Conservation (phyloP, 2,329 filamentous ascomycete genomes). For the Coniochaeta hoffmannii region DNA sequence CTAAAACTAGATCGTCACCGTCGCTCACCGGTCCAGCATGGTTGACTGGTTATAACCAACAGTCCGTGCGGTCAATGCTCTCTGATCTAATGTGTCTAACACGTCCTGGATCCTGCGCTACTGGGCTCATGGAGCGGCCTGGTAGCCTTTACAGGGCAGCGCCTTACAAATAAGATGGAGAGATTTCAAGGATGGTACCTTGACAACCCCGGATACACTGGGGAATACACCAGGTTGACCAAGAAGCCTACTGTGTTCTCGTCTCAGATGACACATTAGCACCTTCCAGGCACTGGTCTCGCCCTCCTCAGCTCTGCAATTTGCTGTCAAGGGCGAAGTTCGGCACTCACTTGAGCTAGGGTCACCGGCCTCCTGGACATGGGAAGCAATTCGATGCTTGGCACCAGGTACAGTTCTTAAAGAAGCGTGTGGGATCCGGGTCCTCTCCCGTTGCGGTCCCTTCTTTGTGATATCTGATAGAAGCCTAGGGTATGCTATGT, state of each 20-base stretch:
- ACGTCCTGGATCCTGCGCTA: not conserved
- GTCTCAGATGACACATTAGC: too few species aligned
- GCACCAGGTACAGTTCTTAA: not conserved
- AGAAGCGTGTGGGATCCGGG: not conserved
- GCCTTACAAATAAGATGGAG: not conserved
- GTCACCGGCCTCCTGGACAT: not conserved
- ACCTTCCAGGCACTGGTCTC: not conserved
- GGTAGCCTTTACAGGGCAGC: not conserved
- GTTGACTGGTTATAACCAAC: not conserved
- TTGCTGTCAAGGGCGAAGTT: not conserved
- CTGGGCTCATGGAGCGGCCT: not conserved
- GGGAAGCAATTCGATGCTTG: not conserved
- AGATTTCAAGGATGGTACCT: not conserved
- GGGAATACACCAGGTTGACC: too few species aligned
- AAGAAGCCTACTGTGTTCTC: too few species aligned
- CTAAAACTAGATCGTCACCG: not conserved
- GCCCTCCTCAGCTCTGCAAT: not conserved
- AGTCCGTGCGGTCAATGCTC: not conserved
- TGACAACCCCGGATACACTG: too few species aligned
- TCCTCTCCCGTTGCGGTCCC: not conserved
- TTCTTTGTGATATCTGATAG: not conserved
- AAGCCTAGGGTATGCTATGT: too few species aligned
- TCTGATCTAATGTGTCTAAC: not conserved
- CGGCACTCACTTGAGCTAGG: not conserved
- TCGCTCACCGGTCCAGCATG: not conserved